Evolutionary conservation across 345 rosid species (phyloP).

Genomic region (Eucalyptus erythrocorys): DNA sequence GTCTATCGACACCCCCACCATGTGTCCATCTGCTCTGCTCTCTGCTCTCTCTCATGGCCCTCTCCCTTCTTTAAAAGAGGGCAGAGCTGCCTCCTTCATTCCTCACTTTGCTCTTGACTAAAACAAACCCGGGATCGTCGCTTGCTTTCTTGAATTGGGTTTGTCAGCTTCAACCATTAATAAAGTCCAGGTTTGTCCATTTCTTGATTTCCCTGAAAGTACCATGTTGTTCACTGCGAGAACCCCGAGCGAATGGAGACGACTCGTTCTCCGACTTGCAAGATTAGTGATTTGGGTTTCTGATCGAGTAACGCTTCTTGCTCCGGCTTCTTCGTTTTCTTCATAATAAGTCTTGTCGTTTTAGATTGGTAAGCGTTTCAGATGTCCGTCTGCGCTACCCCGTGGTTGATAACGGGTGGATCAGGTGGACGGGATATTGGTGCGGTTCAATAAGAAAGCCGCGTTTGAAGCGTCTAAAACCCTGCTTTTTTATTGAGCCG

Average conservation of each 20-base stretch:
- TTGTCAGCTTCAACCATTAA: neutral
- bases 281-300: neutral
- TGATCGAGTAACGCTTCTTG: neutral
- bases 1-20: neutral
- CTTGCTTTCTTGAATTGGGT: neutral
- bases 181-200: neutral
- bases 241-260: neutral
- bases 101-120: neutral
- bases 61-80: neutral
- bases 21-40: neutral
- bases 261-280: neutral
- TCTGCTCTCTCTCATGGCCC: neutral
- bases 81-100: neutral
- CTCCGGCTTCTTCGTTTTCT: neutral
- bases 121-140: neutral
- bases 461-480: slow-evolving; percentile 11
- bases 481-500: slow-evolving; percentile 55
- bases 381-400: neutral
- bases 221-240: neutral
- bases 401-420: neutral
- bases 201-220: neutral
- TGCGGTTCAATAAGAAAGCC: slow-evolving; percentile 56
- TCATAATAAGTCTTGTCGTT: neutral
- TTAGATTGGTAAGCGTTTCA: neutral
- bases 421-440: slow-evolving; percentile 40